These are phyloP conservation scores for Penicillium malachiteum DNA, from an alignment of 495 filamentous ascomycete genomes.

Conservation along the genomic window DNA sequence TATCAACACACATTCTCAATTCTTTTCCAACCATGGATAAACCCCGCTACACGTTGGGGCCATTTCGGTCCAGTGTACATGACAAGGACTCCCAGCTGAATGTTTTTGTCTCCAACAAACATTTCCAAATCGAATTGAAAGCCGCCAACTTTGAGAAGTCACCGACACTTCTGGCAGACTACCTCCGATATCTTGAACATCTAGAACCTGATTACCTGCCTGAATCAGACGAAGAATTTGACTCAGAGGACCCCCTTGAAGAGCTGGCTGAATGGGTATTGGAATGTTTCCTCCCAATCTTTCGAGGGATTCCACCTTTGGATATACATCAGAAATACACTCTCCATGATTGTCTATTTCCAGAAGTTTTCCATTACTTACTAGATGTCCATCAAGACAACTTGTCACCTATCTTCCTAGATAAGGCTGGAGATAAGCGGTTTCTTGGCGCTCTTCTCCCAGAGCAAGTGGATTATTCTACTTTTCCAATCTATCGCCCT, in stretches of 20 bases:
- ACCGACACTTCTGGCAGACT: slow-evolving; percentile 9
- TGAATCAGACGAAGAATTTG: slow-evolving; percentile 1
- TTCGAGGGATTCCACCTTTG: background rate
- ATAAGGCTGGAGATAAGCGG: background rate
- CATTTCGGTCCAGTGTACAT: slow-evolving; percentile 10
- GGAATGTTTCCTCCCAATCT: background rate
- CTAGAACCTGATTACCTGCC: slow-evolving; percentile 9
- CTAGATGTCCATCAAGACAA: background rate
- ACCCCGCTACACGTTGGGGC: slow-evolving; percentile 15
- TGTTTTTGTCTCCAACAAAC: slow-evolving; percentile 16
- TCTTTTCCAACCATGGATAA: too few relatives aligned
- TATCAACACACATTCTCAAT: too few relatives aligned
- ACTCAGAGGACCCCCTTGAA: background rate
- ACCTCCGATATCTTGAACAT: slow-evolving; percentile 13
- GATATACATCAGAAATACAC: background rate
- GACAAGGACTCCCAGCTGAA: slow-evolving; percentile 12
- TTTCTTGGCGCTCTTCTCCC: background rate
- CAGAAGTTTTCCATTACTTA: background rate
- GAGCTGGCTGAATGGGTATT: background rate
- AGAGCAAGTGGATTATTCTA: background rate
- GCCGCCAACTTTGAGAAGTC: slow-evolving; percentile 11
- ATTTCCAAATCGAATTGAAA: slow-evolving; percentile 11
- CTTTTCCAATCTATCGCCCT: background rate
- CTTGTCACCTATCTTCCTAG: background rate
- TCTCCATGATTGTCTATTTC: background rate